Evolutionary conservation across 768 basidiomycete genomes (phyloP).

Genomic region (Inosperma sp.): DNA sequence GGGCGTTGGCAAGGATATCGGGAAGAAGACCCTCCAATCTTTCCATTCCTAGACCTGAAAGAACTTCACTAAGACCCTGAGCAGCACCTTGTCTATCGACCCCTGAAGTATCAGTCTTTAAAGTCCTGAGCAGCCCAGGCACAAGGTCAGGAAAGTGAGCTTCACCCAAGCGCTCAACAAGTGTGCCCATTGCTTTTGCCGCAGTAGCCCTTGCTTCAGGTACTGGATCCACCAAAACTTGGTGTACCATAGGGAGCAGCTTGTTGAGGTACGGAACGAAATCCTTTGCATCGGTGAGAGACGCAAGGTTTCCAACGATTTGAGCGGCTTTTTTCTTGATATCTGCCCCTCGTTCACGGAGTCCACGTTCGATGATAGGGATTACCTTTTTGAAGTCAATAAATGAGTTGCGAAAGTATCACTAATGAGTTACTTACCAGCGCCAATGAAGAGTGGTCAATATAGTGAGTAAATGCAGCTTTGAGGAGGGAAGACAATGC

Average conservation of each 20-base stretch:
- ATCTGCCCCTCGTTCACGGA: slow-evolving; percentile 88
- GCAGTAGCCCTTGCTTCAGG: slow-evolving; percentile 97
- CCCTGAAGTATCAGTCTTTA: slow-evolving; percentile 90
- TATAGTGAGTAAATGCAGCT: slow-evolving; percentile 96
- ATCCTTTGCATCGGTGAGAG: slow-evolving; percentile 83
- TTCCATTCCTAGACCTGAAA: slow-evolving; percentile 97
- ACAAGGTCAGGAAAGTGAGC: slow-evolving; percentile 93
- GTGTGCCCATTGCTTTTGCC: slow-evolving; percentile 90
- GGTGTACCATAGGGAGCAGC: slow-evolving; percentile 85
- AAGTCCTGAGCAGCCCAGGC: slow-evolving; percentile 76
- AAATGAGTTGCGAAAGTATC: not conserved
- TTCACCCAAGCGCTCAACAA: slow-evolving; percentile 96
- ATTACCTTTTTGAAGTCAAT: slow-evolving; percentile 55
- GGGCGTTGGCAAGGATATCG: slow-evolving; percentile 87
- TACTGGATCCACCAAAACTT: slow-evolving; percentile 93
- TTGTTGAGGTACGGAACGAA: slow-evolving; percentile 91
- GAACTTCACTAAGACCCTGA: slow-evolving; percentile 92
- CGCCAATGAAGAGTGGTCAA: slow-evolving; percentile 94
- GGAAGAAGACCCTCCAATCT: slow-evolving; percentile 90
- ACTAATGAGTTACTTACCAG: slow-evolving; percentile 46
- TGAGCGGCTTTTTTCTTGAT: slow-evolving; percentile 94
- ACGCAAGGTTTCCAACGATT: slow-evolving; percentile 96
- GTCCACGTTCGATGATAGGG: slow-evolving; percentile 90
- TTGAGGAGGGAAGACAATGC: slow-evolving; percentile 85
- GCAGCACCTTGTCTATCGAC: slow-evolving; percentile 98